phyloP scores from a whole-genome alignment of 2,329 filamentous ascomycete genomes.

The Colletotrichum sp. region DNA sequence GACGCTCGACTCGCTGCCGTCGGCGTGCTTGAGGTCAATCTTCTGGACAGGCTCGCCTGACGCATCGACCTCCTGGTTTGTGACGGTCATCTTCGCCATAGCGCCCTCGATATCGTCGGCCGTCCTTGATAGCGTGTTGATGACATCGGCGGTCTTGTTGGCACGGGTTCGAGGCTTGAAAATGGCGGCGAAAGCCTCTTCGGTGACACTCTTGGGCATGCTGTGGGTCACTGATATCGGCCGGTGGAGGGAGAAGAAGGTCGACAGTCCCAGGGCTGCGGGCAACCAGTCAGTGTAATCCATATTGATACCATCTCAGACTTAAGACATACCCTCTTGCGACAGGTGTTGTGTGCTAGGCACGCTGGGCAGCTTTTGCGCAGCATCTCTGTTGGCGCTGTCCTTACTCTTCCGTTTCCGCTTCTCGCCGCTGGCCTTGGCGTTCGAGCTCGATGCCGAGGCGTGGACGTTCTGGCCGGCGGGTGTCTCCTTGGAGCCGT shows the following conservation, averaged over 20 bases:
- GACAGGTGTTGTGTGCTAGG: conserved; percentile 77
- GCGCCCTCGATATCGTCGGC: conserved; percentile 65
- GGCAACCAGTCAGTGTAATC: neutral
- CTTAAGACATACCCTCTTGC: conserved; percentile 60
- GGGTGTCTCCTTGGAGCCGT: conserved; percentile 56
- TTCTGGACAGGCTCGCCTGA: conserved; percentile 53
- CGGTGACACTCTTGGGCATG: conserved; percentile 74
- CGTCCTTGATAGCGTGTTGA: conserved; percentile 68
- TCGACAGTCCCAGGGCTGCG: conserved; percentile 83
- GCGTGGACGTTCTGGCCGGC: conserved; percentile 49
- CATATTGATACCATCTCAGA: neutral
- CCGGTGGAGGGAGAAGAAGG: conserved; percentile 95
- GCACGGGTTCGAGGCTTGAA: conserved; percentile 66
- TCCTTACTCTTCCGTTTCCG: conserved; percentile 65
- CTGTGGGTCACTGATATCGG: conserved; percentile 88
- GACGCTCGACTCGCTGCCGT: conserved; percentile 62
- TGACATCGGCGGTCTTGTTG: conserved; percentile 63
- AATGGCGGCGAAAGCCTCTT: conserved; percentile 83
- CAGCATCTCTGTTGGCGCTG: conserved; percentile 45
- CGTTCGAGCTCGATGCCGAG: conserved; percentile 45
- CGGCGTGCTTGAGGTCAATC: conserved; percentile 59
- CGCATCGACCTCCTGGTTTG: conserved; percentile 43
- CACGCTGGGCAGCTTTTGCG: conserved; percentile 71
- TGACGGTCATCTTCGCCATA: conserved; percentile 58
- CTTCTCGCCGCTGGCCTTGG: conserved; percentile 55